Evolutionary conservation across 305 asterid genomes (phyloP).

Genomic region (Andrographis paniculata): DNA sequence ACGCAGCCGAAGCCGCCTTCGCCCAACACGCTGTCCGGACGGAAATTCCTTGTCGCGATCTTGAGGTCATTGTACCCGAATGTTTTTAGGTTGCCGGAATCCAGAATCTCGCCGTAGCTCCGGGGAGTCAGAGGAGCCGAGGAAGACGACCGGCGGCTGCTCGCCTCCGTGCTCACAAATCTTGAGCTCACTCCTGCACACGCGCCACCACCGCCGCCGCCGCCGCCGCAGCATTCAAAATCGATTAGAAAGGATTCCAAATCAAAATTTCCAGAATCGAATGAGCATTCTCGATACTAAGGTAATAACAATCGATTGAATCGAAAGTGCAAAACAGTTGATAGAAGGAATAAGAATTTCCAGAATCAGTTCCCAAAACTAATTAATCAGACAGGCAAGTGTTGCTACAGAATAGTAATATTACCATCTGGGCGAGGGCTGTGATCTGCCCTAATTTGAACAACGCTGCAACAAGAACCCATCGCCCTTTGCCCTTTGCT

Average conservation of each 20-base stretch:
- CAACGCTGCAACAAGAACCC: conserved; percentile 80
- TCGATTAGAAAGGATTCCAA: not conserved
- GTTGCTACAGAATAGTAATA: too few relatives aligned
- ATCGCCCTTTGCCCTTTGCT: conserved; percentile 22
- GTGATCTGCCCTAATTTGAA: conserved; percentile 54
- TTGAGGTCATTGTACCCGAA: conserved; percentile 53
- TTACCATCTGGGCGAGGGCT: conserved; percentile 71
- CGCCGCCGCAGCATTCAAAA: too few relatives aligned
- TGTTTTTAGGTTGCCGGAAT: conserved; percentile 35
- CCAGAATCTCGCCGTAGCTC: conserved; percentile 56
- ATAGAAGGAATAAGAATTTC: too few relatives aligned
- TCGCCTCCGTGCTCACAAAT: conserved; percentile 30
- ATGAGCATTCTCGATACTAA: too few relatives aligned
- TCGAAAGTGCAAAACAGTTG: not conserved
- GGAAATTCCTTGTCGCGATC: conserved; percentile 64
- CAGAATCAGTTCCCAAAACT: conserved; percentile 16
- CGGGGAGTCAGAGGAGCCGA: conserved; percentile 52
- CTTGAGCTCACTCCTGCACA: conserved; percentile 34
- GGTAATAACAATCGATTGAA: not conserved
- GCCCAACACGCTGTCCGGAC: conserved; percentile 82
- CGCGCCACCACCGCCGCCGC: too few relatives aligned
- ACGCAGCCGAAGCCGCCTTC: conserved; percentile 87
- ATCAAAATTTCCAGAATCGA: too few relatives aligned
- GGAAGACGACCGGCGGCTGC: conserved; percentile 34
- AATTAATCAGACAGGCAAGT: too few relatives aligned